Conservation (phyloP, 2,329 filamentous ascomycete genomes). For the Pyricularia sp. region DNA sequence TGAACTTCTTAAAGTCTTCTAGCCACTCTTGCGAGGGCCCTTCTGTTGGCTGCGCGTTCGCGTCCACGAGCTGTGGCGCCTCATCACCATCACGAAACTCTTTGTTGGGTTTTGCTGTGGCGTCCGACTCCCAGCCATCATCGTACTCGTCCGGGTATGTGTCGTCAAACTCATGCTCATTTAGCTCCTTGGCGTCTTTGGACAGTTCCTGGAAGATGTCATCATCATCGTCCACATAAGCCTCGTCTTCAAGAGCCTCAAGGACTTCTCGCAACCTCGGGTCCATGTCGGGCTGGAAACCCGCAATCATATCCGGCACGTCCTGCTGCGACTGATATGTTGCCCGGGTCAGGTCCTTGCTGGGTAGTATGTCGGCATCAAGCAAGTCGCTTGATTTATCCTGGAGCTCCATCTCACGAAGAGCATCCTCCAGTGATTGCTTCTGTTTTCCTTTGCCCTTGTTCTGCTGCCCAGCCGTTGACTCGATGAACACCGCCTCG, state of each 20-base stretch:
- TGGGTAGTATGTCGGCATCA: slow-evolving; percentile 67
- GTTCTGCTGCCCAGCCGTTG: slow-evolving; percentile 40
- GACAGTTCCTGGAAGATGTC: slow-evolving; percentile 61
- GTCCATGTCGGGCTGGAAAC: slow-evolving; percentile 98
- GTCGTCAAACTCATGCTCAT: slow-evolving; percentile 68
- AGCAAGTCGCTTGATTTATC: slow-evolving; percentile 49
- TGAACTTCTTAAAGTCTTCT: slow-evolving; percentile 89
- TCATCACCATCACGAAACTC: slow-evolving; percentile 38
- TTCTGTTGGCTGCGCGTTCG: slow-evolving; percentile 39
- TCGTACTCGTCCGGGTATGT: slow-evolving; percentile 42
- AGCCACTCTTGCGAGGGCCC: slow-evolving; percentile 74
- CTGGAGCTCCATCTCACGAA: slow-evolving; percentile 52
- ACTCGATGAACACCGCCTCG: slow-evolving; percentile 76
- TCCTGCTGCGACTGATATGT: slow-evolving; percentile 93
- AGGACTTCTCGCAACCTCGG: slow-evolving; percentile 81
- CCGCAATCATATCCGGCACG: slow-evolving; percentile 80
- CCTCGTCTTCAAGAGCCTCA: slow-evolving; percentile 91
- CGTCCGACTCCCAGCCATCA: slow-evolving; percentile 87
- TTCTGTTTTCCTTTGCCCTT: slow-evolving; percentile 70
- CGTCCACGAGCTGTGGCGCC: slow-evolving; percentile 37
- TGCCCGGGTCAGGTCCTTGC: slow-evolving; percentile 64
- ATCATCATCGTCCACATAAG: slow-evolving; percentile 81
- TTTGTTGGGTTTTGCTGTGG: slow-evolving; percentile 68
- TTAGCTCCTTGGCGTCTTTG: slow-evolving; percentile 38
- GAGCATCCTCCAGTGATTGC: slow-evolving; percentile 71